These are phyloP conservation scores for Eimeria praecox DNA, from an alignment of 169 alveolate genomes.

Conservation along the genomic window DNA sequence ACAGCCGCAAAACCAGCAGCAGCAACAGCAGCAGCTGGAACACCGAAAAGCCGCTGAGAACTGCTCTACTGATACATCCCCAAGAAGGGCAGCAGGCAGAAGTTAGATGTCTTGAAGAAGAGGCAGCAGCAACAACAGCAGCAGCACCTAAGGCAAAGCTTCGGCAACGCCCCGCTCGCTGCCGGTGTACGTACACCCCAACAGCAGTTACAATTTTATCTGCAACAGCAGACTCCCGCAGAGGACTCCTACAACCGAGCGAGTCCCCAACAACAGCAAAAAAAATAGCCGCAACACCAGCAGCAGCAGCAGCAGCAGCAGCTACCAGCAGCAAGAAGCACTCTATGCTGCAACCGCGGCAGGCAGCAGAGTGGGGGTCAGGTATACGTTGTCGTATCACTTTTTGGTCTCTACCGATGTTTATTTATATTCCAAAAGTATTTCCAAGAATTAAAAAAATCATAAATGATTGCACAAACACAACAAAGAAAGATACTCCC, in stretches of 20 bases:
- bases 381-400: background rate
- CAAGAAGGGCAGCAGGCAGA: conserved; percentile 6
- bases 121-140: conserved; percentile 51
- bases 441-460: background rate
- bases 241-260: background rate
- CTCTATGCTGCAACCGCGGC: conserved; percentile 13
- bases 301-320: conserved; percentile 54
- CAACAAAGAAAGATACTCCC: background rate
- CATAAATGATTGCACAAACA: background rate
- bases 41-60: background rate
- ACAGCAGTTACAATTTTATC: background rate
- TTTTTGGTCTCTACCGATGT: background rate
- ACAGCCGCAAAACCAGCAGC: conserved; percentile 40
- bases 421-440: background rate
- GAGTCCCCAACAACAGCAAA: conserved; percentile 39
- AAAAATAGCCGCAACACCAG: conserved; percentile 39
- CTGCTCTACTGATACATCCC: background rate
- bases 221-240: conserved; percentile 35
- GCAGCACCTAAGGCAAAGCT: conserved; percentile 9
- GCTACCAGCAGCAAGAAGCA: conserved; percentile 40
- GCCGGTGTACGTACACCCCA: conserved; percentile 47
- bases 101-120: conserved; percentile 20
- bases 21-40: conserved; percentile 57
- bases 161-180: conserved; percentile 1
- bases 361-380: conserved; percentile 11